These are phyloP conservation scores for Penicillium angulare DNA, from an alignment of 495 filamentous ascomycete genomes.

Conservation along the genomic window DNA sequence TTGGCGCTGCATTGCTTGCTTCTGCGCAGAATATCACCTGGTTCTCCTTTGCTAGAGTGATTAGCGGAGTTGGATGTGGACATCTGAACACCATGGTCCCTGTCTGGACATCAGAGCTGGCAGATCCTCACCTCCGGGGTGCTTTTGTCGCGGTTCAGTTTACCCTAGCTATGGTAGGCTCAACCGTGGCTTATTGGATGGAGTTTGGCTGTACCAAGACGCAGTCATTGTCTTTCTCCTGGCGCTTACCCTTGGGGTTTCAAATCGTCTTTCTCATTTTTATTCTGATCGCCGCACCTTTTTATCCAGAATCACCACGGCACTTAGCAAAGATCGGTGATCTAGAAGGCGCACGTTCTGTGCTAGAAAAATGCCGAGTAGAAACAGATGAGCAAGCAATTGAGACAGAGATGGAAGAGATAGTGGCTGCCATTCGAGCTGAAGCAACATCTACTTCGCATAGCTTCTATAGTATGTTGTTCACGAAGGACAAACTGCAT, in stretches of 20 bases:
- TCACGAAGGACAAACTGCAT: conserved; percentile 23
- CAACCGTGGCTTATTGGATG: conserved; percentile 52
- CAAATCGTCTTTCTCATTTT: conserved; percentile 27
- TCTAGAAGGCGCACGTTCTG: conserved; percentile 38
- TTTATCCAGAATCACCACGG: conserved; percentile 55
- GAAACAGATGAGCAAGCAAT: conserved; percentile 13
- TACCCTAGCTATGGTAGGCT: conserved; percentile 22
- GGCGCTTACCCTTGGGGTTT: conserved; percentile 36
- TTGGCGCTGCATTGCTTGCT: conserved; percentile 45
- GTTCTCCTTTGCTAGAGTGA: conserved; percentile 47
- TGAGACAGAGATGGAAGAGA: conserved; percentile 29
- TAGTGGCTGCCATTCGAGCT: conserved; percentile 17
- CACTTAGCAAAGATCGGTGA: conserved; percentile 52
- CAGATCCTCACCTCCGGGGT: conserved; percentile 15
- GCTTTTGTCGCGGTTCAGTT: conserved; percentile 25
- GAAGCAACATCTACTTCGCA: conserved; percentile 15
- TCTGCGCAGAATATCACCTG: conserved; percentile 42
- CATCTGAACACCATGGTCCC: conserved; percentile 41
- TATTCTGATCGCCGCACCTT: conserved; percentile 19
- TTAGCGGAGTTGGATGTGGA: conserved; percentile 52
- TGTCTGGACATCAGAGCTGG: conserved; percentile 42
- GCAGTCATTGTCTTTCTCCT: conserved; percentile 25
- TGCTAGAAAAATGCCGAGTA: conserved; percentile 23
- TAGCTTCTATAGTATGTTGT: conserved; percentile 19
- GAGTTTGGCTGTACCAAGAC: conserved; percentile 45